Evolutionary conservation across 2,329 filamentous ascomycete genomes (phyloP).

Genomic region (Juglanconis oblonga): DNA sequence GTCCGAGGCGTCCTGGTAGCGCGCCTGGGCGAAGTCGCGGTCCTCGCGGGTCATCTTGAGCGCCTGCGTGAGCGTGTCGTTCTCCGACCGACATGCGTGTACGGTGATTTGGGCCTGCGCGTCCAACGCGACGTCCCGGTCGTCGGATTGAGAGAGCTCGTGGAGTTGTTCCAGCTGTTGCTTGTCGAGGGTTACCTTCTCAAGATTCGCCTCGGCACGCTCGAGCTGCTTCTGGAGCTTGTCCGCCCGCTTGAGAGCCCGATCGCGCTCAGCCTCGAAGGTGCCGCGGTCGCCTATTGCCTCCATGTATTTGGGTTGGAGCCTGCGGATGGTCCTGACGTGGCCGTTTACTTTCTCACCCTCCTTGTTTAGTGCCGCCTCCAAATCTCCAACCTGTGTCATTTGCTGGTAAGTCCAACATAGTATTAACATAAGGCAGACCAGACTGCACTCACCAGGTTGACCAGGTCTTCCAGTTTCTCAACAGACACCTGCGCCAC

Average conservation of each 20-base stretch:
- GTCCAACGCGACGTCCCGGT: conserved; percentile 37
- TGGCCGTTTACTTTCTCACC: conserved; percentile 39
- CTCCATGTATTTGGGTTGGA: conserved; percentile 46
- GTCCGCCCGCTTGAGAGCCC: conserved; percentile 34
- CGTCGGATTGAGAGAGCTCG: conserved; percentile 34
- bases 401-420: conserved; percentile 12
- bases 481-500: conserved; percentile 23
- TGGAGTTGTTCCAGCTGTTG: conserved; percentile 34
- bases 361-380: conserved; percentile 33
- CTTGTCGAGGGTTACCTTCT: conserved; percentile 37
- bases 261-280: conserved; percentile 44
- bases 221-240: conserved; percentile 34
- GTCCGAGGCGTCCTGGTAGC: conserved; percentile 58
- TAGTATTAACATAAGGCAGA: neutral
- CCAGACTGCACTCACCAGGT: conserved; percentile 29
- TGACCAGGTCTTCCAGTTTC: conserved; percentile 37
- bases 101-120: conserved; percentile 37
- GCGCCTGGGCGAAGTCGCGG: conserved; percentile 53
- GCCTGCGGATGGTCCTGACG: conserved; percentile 39
- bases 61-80: conserved; percentile 31
- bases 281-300: conserved; percentile 49
- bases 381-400: conserved; percentile 34
- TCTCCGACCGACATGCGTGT: neutral
- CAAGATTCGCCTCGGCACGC: conserved; percentile 34
- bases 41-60: conserved; percentile 38